Conservation (phyloP, 2,329 filamentous ascomycete genomes). For the Aspergillus fischeri region DNA sequence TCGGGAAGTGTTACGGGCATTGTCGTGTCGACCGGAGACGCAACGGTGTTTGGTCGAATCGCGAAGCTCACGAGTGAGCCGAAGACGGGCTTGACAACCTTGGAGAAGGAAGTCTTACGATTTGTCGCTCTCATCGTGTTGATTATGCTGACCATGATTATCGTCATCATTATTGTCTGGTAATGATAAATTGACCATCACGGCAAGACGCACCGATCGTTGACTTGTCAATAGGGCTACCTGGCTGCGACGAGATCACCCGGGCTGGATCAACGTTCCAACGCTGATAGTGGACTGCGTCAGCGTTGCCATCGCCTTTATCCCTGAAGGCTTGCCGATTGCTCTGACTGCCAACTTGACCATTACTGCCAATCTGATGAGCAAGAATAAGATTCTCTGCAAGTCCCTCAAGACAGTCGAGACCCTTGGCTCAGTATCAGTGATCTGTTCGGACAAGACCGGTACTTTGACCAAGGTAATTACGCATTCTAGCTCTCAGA, state of each 20-base stretch:
- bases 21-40: slow-evolving; percentile 68
- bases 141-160: slow-evolving; percentile 50
- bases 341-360: slow-evolving; percentile 67
- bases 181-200: slow-evolving; percentile 20
- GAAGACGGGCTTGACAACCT: slow-evolving; percentile 62
- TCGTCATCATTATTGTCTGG: slow-evolving; percentile 64
- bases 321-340: slow-evolving; percentile 69
- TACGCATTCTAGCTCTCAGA: not conserved
- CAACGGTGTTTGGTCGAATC: slow-evolving; percentile 71
- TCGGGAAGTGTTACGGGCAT: slow-evolving; percentile 64
- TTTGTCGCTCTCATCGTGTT: slow-evolving; percentile 71
- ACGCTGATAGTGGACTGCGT: slow-evolving; percentile 70
- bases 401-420: slow-evolving; percentile 77
- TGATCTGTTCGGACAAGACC: slow-evolving; percentile 75
- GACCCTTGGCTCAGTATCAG: slow-evolving; percentile 67
- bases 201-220: not conserved
- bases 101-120: slow-evolving; percentile 68
- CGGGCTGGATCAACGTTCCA: slow-evolving; percentile 67
- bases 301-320: slow-evolving; percentile 68
- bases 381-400: slow-evolving; percentile 71
- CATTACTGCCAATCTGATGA: slow-evolving; percentile 73
- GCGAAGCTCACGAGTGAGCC: slow-evolving; percentile 68
- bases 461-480: slow-evolving; percentile 40
- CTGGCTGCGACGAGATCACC: slow-evolving; percentile 65
- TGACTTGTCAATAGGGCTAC: slow-evolving; percentile 49